A percentile compares a stretch with the other conserved stretches of the same genome.
These are phyloP conservation scores for Pythium insidiosum DNA, from an alignment of 352 stramenopile genomes.

Conservation along the genomic window DNA sequence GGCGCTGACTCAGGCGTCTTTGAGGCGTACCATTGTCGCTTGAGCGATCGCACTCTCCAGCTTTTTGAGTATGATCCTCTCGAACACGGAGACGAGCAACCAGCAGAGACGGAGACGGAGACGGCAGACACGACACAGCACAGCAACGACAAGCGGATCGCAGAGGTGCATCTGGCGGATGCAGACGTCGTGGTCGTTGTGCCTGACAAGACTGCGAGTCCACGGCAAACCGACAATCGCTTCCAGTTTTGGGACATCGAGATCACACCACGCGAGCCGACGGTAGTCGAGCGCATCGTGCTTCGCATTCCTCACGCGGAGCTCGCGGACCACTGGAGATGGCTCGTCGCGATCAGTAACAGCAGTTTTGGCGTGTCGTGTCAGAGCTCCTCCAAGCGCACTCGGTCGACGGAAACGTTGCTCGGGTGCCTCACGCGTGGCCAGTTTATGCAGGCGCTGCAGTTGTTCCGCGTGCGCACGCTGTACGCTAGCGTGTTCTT, in stretches of 20 bases:
- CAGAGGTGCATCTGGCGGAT: neutral
- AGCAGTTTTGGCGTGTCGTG: constrained; percentile 34
- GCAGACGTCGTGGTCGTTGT: neutral
- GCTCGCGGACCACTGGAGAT: constrained; percentile 49
- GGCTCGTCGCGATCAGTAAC: constrained; percentile 57
- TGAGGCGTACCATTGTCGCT: too few species aligned
- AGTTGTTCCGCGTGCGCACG: constrained; percentile 53
- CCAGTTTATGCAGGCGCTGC: constrained; percentile 68
- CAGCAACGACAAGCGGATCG: too few species aligned
- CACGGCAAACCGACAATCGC: too few species aligned
- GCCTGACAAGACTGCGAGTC: constrained; percentile 7
- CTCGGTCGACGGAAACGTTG: constrained; percentile 15
- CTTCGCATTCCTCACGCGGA: constrained; percentile 45
- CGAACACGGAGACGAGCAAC: too few species aligned
- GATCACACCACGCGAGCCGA: neutral
- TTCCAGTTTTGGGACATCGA: constrained; percentile 15
- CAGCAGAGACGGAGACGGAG: too few species aligned
- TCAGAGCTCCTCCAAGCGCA: neutral
- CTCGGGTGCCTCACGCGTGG: constrained; percentile 59
- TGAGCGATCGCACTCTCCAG: too few species aligned
- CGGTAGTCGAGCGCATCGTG: neutral
- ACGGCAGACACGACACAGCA: too few species aligned
- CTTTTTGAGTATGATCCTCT: too few species aligned
- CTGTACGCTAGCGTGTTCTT: constrained; percentile 80
- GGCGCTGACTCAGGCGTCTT: too few species aligned